Evolutionary conservation across 2,329 filamentous ascomycete species (phyloP), one percentile per base, ranked within the genome.

Genomic region (Colletotrichum orchidophilum): DNA sequence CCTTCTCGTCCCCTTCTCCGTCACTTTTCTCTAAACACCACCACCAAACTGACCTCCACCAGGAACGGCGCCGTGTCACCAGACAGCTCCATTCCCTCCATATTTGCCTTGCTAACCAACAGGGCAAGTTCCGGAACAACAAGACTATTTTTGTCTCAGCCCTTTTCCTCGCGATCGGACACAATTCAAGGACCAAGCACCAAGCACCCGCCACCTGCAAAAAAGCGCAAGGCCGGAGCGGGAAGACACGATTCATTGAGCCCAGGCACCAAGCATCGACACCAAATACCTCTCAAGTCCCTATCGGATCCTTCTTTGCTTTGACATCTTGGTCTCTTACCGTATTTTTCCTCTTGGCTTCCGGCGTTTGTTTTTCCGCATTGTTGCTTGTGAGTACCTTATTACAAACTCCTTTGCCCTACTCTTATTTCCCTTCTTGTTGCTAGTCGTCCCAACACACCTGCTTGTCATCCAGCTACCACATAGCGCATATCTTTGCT

Each of bases 331-430:
- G 26, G 52, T 42, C 50, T 49, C 57, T 57, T 35, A 49, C 13
- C 18, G 24, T 60, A 62, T 63, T 63, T 71, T 54, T 42, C 65
- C 18, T 18, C 53, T 66, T 60, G 74, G 69, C 58, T 71, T 63
- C 64, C 69, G 63, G 71, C 66, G 73, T 77, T 66, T 73, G 54
- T 63, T 72, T 63, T 68, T 60, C 60, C 62, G 59, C 63, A 35
- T 60, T 63, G 42, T 65, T 73, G 63, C 70, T 60, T 70, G 65
- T 63, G 57, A 68, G 70, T 70, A 33, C 27, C 24, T 29, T 58
- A 46, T 46, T 46, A 46, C 18, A 46, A 3, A 46, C 49, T 29
- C 26, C 27, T 31, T 42, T 49, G 5, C n/a, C 46, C 26, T 7
- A 3, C 7, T 18, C 73, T 62, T 69, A 66, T 65, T 67, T 18